Evolutionary conservation across 495 filamentous ascomycete species (phyloP), one percentile per base, ranked within the genome.

Genomic region (Xylaria nigripes): DNA sequence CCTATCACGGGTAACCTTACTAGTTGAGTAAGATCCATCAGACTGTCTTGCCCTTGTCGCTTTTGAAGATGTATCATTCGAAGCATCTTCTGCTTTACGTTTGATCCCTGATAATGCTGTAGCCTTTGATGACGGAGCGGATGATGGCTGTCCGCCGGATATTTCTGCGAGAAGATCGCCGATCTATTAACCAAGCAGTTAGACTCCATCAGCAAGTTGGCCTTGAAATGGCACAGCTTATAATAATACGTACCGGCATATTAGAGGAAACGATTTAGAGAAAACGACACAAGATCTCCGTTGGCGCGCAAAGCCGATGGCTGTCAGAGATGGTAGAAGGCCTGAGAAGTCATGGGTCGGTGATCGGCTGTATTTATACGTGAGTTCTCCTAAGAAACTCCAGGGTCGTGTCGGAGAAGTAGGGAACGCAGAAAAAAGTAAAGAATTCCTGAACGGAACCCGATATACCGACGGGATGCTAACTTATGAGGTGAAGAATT

Each of bases 141-240:
- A 57, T 16, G 61, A 53, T 18, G 72, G 58, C 59, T 72, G 61
- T 16, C 72, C 76, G 51, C 78, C 78, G 32, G 68, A 73, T 55
- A 81, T 81, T 59, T 75, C 72, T 50, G 77, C 78, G 34, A 81
- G 72, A 29, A 81, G 68, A 42, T 81, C 78, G 25, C 68, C 60
- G 57, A 81, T 80, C 76, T 76, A 49, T 36, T 36, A 55, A 50
- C 59, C 48, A 54, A 56, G 45, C 16, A 22, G 56, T 66, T 64
- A 64, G 61, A 50, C 48, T 36, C 45, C 19, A 38, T 29, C 36
- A 47, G 3, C 22, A 45, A 62, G 50, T 59, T 56, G 48, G 45
- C 18, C 12, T 1, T 50, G 53, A 41, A 32, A 43, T 19, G 54
- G 50, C 29, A 55, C n/a, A n/a, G n/a, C n/a, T n/a, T 54, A 27